Evolutionary conservation across 192 early-diverging fungal genomes (phyloP).

Genomic region (Coemansia pectinata): DNA sequence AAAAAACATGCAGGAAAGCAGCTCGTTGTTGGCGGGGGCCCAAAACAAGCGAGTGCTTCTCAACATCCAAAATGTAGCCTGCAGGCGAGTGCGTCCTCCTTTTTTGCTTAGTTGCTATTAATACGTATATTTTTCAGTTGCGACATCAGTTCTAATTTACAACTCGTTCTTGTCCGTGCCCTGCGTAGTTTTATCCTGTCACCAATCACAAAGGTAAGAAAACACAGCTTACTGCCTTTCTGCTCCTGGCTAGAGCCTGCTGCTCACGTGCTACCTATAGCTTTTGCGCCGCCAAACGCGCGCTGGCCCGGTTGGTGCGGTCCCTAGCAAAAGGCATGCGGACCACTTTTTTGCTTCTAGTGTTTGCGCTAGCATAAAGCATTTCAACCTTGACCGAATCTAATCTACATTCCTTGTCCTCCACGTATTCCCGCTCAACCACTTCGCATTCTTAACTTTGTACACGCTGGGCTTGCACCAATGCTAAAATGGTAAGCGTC

Average conservation of each 20-base stretch:
- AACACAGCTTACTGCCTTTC: neutral
- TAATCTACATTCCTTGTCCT: neutral
- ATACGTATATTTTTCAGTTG: neutral
- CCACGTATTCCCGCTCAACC: neutral
- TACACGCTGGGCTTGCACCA: neutral
- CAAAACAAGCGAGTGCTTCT: constrained; percentile 1
- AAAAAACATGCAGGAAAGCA: neutral
- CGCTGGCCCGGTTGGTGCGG: neutral
- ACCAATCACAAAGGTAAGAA: constrained; percentile 4
- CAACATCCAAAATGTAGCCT: neutral
- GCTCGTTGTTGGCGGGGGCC: neutral
- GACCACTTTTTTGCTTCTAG: neutral
- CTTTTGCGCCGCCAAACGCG: neutral
- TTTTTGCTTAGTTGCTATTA: neutral
- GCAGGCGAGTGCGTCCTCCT: neutral
- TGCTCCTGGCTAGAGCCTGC: neutral
- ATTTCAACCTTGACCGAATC: neutral
- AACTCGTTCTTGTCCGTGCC: neutral
- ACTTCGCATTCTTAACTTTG: neutral
- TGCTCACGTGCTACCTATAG: neutral
- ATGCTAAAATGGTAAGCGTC: constrained; percentile 4
- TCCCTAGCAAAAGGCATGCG: neutral
- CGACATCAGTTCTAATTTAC: neutral
- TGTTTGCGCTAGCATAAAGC: neutral
- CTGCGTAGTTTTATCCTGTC: neutral